Evolutionary conservation across 2,329 filamentous ascomycete species (phyloP).

Genomic region (Pezicula carpinea): DNA sequence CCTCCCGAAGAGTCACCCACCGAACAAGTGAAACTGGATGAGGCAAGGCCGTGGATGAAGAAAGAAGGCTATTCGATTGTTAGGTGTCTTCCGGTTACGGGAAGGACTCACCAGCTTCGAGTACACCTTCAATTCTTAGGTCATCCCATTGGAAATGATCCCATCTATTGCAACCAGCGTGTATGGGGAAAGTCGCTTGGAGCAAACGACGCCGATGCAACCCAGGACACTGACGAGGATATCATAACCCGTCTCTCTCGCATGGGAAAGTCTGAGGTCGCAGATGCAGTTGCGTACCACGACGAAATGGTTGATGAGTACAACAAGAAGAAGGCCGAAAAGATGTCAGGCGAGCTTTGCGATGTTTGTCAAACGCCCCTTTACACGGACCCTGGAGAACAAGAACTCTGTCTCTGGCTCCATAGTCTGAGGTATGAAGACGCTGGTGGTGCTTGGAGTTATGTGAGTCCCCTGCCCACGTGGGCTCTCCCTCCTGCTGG

Average conservation of each 20-base stretch:
- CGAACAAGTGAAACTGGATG: constrained; percentile 4
- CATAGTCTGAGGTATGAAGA: constrained; percentile 91
- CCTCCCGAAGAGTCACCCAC: constrained; percentile 11
- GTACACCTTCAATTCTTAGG: constrained; percentile 94
- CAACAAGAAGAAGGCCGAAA: constrained; percentile 86
- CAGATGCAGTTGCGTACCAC: constrained; percentile 87
- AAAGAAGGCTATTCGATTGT: constrained; percentile 88
- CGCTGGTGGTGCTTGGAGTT: constrained; percentile 77
- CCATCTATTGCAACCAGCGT: constrained; percentile 90
- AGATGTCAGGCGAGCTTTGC: constrained; percentile 82
- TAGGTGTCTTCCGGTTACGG: constrained; percentile 87
- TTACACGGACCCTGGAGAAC: constrained; percentile 85
- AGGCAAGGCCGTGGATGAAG: constrained; percentile 37
- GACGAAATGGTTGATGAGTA: constrained; percentile 91
- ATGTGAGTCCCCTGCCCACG: constrained; percentile 74
- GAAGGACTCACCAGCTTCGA: constrained; percentile 88
- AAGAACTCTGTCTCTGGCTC: constrained; percentile 90
- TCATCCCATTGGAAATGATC: constrained; percentile 94
- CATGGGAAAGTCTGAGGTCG: constrained; percentile 93
- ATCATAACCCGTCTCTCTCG: constrained; percentile 78
- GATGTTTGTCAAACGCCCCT: constrained; percentile 78
- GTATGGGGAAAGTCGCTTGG: constrained; percentile 86
- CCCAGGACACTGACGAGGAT: constrained; percentile 75
- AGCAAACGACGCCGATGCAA: constrained; percentile 57
- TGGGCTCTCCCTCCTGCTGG: constrained; percentile 77